A percentile compares a stretch with the other conserved stretches of the same genome.
phyloP scores from a whole-genome alignment of 2,329 filamentous ascomycete species.

The Xylariaceae sp. region DNA sequence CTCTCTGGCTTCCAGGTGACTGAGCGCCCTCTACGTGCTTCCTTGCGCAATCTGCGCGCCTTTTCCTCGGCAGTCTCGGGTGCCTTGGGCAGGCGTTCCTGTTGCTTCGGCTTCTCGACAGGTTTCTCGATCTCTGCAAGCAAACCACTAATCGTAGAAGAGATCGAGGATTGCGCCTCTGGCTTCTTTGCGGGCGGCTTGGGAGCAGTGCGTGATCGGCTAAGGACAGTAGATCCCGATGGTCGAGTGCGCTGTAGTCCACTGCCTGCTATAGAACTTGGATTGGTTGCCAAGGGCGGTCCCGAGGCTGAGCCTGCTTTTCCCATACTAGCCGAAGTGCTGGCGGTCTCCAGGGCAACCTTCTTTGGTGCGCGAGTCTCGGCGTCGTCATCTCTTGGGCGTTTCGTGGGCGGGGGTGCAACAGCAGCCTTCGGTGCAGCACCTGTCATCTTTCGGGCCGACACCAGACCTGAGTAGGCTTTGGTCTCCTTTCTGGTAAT shows the following conservation, averaged over 20 bases:
- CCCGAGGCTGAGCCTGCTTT: conserved; percentile 23
- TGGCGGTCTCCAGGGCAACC: conserved; percentile 29
- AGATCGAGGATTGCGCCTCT: conserved; percentile 30
- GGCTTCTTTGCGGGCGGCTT: conserved; percentile 40
- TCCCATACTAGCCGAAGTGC: conserved; percentile 30
- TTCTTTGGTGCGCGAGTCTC: conserved; percentile 36
- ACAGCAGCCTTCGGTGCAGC: conserved; percentile 13
- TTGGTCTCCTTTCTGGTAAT: conserved; percentile 16
- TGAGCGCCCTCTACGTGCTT: conserved; percentile 62
- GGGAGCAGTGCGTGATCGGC: conserved; percentile 40
- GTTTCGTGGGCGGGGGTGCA: conserved; percentile 27
- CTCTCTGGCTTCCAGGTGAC: conserved; percentile 66
- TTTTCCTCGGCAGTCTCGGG: conserved; percentile 64
- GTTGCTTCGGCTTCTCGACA: conserved; percentile 43
- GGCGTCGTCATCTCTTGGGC: conserved; percentile 35
- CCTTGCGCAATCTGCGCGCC: conserved; percentile 63
- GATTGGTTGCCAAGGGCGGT: conserved; percentile 4
- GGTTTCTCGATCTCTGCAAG: conserved; percentile 47
- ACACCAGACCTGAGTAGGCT: conserved; percentile 25
- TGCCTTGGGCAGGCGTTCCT: conserved; percentile 40
- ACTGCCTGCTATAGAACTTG: conserved; percentile 13
- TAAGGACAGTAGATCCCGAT: conserved; percentile 37
- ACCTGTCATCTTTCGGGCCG: conserved; percentile 25
- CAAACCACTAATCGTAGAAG: conserved; percentile 49
- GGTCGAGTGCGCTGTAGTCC: conserved; percentile 20